phyloP scores from a whole-genome alignment of 2,329 filamentous ascomycete genomes.

The Colletotrichum sp. region DNA sequence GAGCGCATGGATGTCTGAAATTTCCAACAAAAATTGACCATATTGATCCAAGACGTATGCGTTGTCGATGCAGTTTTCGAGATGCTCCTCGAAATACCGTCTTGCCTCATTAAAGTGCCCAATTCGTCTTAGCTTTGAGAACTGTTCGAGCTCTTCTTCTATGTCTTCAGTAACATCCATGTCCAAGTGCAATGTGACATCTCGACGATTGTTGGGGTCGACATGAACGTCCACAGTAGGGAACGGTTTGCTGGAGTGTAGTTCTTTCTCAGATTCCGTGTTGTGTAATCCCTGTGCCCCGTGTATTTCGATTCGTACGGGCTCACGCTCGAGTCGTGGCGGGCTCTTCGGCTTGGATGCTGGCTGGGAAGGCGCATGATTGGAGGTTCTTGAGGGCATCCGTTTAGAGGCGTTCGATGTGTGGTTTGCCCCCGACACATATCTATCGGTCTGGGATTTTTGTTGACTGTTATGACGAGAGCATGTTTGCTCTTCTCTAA shows the following conservation, averaged over 20 bases:
- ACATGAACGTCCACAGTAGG: accelerated
- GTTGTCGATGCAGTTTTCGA: not conserved
- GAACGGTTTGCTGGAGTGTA: accelerated
- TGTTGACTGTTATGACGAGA: not conserved
- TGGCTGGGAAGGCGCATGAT: not conserved
- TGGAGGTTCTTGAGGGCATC: not conserved
- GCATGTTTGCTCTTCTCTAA: accelerated
- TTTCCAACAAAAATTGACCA: not conserved
- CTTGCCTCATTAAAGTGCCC: not conserved
- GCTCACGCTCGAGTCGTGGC: not conserved
- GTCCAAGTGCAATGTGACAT: accelerated
- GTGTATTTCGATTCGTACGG: too few species aligned
- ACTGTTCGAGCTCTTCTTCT: not conserved
- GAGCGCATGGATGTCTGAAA: not conserved
- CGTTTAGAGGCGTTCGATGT: accelerated
- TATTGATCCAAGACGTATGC: not conserved
- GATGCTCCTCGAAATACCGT: not conserved
- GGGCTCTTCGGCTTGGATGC: accelerated
- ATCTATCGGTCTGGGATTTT: too few species aligned
- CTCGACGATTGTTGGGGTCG: not conserved
- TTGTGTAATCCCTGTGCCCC: not conserved
- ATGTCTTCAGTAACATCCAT: not conserved
- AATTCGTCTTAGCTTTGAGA: not conserved
- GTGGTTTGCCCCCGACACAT: not conserved
- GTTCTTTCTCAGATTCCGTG: not conserved